Evolutionary conservation across 768 basidiomycete species (phyloP), one percentile per base, ranked within the genome.

Genomic region (Boletus eberwhitei): DNA sequence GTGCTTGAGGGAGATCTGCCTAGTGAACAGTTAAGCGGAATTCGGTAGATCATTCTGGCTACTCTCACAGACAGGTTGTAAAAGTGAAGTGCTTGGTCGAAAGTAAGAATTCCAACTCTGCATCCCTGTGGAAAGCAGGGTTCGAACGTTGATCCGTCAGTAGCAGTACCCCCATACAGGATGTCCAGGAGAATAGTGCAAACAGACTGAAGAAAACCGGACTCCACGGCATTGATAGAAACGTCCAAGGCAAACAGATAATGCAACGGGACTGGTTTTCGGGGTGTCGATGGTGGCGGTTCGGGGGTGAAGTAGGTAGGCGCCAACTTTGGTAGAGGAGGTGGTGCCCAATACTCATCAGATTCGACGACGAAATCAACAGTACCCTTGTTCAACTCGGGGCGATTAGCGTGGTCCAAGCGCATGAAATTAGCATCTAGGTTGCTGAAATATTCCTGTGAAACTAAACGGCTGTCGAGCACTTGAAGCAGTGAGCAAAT

Each of bases 181-280:
- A 85, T 70, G 14, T 77, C 77, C 36, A 79, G 73, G 22, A 98
- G 74, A 4, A 79, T 75, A 16, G 76, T 71, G 66, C 91, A 93
- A 5, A 85, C 82, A 21, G 84, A 76, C 41, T 73, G 71, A 34
- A 95, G 72, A 55, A 94, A 82, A 1, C 93, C 94, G 2, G 85
- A 82, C 38, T 75, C 73, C 1, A 86, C 75, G 11, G 91, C 79
- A 14, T 85, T 84, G 53, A 73, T 71, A 9, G 89, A 89, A 35
- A 95, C 86, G 61, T 99, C 97, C 50, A 99, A 77, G 0, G 85
- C 87, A 61, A 98, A 95, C n/a, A 98, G 71, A 62, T 84, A 87
- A 45, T 84, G 79, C 69, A 98, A 75, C 0, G 90, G 82, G 44
- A 72, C 68, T 2, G 92, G 93, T 44, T 67, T 60, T 56, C 85